Evolutionary conservation across 2,329 filamentous ascomycete species (phyloP).

Genomic region (Penicillium hordei): DNA sequence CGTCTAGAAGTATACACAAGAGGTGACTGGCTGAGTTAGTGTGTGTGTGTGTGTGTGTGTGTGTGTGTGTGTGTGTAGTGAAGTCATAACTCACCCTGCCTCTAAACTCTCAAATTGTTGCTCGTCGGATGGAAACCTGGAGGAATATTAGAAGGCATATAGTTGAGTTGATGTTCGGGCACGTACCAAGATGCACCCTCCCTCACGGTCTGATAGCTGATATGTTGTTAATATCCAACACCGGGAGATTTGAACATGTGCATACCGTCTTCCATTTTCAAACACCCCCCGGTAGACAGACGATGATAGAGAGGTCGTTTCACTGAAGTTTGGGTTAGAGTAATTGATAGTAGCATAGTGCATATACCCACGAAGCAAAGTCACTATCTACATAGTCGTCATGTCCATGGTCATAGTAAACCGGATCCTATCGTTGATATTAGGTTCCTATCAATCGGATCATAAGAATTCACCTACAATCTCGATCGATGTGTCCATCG

Average conservation of each 20-base stretch:
- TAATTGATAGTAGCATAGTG: neutral
- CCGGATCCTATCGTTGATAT: conserved; percentile 13
- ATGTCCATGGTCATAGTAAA: neutral
- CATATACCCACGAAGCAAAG: conserved; percentile 3
- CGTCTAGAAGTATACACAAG: conserved; percentile 3
- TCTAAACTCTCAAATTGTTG: conserved; percentile 11
- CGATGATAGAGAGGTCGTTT: conserved; percentile 7
- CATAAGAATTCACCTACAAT: neutral
- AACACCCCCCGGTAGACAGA: conserved; percentile 3
- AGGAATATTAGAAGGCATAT: neutral
- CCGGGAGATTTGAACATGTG: neutral
- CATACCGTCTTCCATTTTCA: conserved; percentile 12
- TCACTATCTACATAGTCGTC: neutral
- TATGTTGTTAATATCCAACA: neutral
- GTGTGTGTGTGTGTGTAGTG: no score
- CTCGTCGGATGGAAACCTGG: conserved; percentile 6
- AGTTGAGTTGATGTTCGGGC: neutral
- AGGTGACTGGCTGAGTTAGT: conserved; percentile 2
- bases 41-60: neutral
- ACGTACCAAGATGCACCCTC: conserved; percentile 7
- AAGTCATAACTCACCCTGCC: neutral
- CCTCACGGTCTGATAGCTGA: conserved; percentile 8
- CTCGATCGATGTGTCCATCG: neutral
- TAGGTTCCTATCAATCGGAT: neutral
- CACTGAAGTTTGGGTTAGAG: neutral